Evolutionary conservation across 192 early-diverging fungal species (phyloP), one percentile per base, ranked within the genome.

Genomic region (Diversispora eburnea): DNA sequence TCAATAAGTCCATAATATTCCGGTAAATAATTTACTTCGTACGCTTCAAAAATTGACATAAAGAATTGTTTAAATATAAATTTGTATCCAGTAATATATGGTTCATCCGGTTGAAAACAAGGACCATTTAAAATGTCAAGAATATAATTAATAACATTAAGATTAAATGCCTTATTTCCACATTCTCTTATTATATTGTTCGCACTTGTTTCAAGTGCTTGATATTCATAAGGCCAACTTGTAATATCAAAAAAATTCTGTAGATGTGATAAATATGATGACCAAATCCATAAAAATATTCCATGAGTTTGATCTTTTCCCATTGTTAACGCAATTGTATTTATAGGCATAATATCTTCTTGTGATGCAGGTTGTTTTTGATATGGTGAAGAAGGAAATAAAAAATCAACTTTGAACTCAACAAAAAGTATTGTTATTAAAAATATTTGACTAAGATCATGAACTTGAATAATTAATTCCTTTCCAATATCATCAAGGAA

Each of bases 251-350:
- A 63, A 63, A 43, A 63, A 43, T 39, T 33, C 6, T 63, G 61
- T 63, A 63, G n/a, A 43, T 63, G 61, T 3, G 61, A 45, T 43
- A 54, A 49, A 54, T 68, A 68, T 10, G 67, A 68, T 17, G 67
- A 19, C 67, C 67, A 68, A 51, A 54, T 39, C 67, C 47, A 54
- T 13, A 68, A 43, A 68, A 68, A 68, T 52, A 68, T 63, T 63
- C 61, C 61, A 43, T 63, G 33, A n/a, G 61, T 19, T n/a, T 33
- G 61, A 63, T 63, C 43, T n/a, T 63, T 19, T 7, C 42, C 42
- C 61, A 63, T 63, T 8, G 8, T 45, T 43, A 63, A 43, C 19
- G 42, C 61, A 15, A 6, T 43, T 8, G 41, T 41, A 63, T 17
- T 63, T 13, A 63, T 42, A 19, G 25, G 8, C 25, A 33, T 63